A percentile compares a stretch with the other conserved stretches of the same genome.
Conservation (phyloP, 208 protist genomes). For the Trypanosoma rangeli region DNA sequence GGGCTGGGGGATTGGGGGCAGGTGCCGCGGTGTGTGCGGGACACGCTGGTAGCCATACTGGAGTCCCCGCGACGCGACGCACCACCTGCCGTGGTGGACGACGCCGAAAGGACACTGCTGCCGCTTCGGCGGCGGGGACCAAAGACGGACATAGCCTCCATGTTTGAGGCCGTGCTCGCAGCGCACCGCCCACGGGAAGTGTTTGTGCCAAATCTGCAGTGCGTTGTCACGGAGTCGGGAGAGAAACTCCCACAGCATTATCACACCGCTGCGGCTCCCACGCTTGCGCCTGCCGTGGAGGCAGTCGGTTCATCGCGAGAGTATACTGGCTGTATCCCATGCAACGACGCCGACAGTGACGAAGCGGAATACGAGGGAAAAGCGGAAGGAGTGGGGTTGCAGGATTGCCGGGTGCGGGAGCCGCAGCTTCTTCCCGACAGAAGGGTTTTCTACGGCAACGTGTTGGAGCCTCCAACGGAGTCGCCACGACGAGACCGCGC, state of each 20-base stretch:
- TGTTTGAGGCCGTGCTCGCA: constrained; percentile 21
- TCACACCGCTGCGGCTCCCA: background rate
- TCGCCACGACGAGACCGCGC: background rate
- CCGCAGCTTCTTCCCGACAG: constrained; percentile 11
- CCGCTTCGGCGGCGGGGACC: constrained; percentile 30
- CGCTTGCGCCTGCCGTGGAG: too few relatives aligned
- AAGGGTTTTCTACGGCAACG: constrained; percentile 8
- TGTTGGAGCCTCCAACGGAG: background rate
- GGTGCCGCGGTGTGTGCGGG: constrained; percentile 24
- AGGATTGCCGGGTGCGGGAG: background rate
- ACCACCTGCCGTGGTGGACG: background rate
- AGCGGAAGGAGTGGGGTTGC: background rate
- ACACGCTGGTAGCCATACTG: constrained; percentile 13
- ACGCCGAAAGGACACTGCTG: constrained; percentile 21
- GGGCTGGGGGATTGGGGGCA: constrained; percentile 18
- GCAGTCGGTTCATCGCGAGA: background rate
- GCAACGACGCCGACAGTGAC: background rate
- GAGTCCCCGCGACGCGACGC: background rate
- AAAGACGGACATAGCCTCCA: constrained; percentile 24
- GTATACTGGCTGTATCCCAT: background rate
- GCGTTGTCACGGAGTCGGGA: constrained; percentile 7
- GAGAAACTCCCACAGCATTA: constrained; percentile 3
- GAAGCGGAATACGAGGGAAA: background rate
- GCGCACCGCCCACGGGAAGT: constrained; percentile 24
- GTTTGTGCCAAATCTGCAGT: constrained; percentile 3